Evolutionary conservation across 495 filamentous ascomycete species (phyloP), one percentile per base, ranked within the genome.

Genomic region (Venustampulla echinocandica): DNA sequence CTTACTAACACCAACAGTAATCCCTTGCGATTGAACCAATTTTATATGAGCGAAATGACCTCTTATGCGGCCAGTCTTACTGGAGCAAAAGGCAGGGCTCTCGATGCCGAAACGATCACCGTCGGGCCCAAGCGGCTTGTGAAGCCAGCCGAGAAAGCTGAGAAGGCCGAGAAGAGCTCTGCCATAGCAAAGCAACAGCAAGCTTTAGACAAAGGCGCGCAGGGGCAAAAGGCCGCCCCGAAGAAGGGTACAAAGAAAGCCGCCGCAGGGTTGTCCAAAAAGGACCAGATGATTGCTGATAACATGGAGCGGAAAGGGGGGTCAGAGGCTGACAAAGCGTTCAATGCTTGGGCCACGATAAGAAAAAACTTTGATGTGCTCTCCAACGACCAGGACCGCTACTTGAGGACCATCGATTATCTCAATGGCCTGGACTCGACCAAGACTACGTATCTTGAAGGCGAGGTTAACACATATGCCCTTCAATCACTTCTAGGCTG

Each of bases 31-130:
- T 49, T 37, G 11, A 74, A 82, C 47, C 73, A 76, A 47, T 55
- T 61, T 42, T 72, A 71, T 56, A 77, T 81, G 71, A 67, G 66
- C 0, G 78, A 84, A 44, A 84, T 85, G 63, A 67, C 64, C 37
- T 63, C 68, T 2, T 90, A 88, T 59, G 80, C 84, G 1, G 81
- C 75, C 10, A 86, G 82, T 62, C 63, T 90, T 23, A 81, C 81
- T 0, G 80, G 80, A 39, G 65, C 76, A 6, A 64, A 68, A 2
- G 82, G 82, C 3, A 80, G 76, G 45, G 66, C 64, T 4, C 62
- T 88, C n/a, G 69, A 82, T 6, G 81, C 78, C 3, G 73, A 84
- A 53, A 71, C 59, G 0, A 69, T 86, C 33, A 68, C 75, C 7
- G 71, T 71, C 22, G 64, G 45, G 36, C 56, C 53, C 2, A 50